phyloP scores from a whole-genome alignment of 2,329 filamentous ascomycete genomes.

The Mycosphaerelloides madeirae region DNA sequence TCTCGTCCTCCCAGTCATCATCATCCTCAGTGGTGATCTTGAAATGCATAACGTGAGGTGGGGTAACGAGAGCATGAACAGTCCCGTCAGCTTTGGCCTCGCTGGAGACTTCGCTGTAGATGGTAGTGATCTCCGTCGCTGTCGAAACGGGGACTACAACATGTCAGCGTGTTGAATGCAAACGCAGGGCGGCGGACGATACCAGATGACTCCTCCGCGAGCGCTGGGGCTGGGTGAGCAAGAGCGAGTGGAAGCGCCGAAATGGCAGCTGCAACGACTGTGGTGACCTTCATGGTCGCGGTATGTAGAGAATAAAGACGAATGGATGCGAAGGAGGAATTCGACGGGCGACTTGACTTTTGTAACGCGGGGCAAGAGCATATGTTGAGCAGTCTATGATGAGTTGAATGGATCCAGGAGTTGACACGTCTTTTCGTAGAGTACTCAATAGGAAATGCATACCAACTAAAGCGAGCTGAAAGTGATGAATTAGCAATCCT shows the following conservation, averaged over 20 bases:
- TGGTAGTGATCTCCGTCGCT: background rate
- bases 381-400: too few relatives aligned
- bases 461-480: too few relatives aligned
- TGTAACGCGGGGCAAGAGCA: too few relatives aligned
- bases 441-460: too few relatives aligned
- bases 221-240: background rate
- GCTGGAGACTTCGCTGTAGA: background rate
- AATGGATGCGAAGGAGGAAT: background rate
- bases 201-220: background rate
- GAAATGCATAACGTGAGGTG: background rate
- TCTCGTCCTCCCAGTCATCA: too few relatives aligned
- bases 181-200: background rate
- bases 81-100: background rate
- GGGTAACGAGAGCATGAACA: background rate
- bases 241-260: constrained; percentile 11
- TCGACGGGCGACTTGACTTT: background rate
- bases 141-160: background rate
- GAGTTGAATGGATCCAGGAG: too few relatives aligned
- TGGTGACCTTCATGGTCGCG: constrained; percentile 14
- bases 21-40: too few relatives aligned
- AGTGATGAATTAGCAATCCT: too few relatives aligned
- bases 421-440: too few relatives aligned
- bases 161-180: background rate
- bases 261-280: constrained; percentile 8
- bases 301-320: background rate